Base-by-base conservation (phyloP, 768 basidiomycete species). In the Leccinum subgranulosum region DNA sequence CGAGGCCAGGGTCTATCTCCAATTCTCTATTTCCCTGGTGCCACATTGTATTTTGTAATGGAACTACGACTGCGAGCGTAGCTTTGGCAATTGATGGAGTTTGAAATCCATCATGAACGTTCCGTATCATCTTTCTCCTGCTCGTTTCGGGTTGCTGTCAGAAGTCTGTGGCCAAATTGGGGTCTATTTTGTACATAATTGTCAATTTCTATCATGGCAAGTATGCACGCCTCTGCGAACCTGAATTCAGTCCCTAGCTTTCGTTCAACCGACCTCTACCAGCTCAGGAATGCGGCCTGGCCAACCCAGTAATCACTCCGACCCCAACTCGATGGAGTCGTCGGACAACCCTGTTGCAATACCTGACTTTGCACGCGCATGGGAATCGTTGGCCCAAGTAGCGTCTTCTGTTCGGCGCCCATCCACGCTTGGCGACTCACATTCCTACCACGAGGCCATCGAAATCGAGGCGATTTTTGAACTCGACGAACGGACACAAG, bases 381-480 rank as follows among this genome's bases (percentile, higher is more conserved):
- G 72, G 67, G 64, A 56, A 53, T 64, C 50, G 11, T 19, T 5
- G 0, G 25, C 51, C 3, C 41, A 49, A 36, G 64, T 66, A 28
- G n/a, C 5, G 11, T 48, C 60, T 27, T 51, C 66, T 1, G 68
- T 73, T 27, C 72, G 72, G 11, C 66, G 72, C 31, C 70, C 70
- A 15, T 50, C 60, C n/a, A 57, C 27, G 3, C 60, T 57, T 12
- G 68, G 62, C 1, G 54, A 60, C 33, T 62, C 59, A 19, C 2
- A 45, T 4, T 41, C 33, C 7, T 73, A 66, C 50, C 70, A 72
- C 10, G 25, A 54, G 15, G 49, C 2, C 23, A 55, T 72, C 53
- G 64, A 70, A 31, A 49, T 62, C 14, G 19, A 54, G 7, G 56
- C 57, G 3, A 72, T 72, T 9, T 73, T 73, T 31, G 70, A 73